These are phyloP conservation scores for Colletotrichum sp. DNA, from an alignment of 2,329 filamentous ascomycete species.

Conservation along the genomic window DNA sequence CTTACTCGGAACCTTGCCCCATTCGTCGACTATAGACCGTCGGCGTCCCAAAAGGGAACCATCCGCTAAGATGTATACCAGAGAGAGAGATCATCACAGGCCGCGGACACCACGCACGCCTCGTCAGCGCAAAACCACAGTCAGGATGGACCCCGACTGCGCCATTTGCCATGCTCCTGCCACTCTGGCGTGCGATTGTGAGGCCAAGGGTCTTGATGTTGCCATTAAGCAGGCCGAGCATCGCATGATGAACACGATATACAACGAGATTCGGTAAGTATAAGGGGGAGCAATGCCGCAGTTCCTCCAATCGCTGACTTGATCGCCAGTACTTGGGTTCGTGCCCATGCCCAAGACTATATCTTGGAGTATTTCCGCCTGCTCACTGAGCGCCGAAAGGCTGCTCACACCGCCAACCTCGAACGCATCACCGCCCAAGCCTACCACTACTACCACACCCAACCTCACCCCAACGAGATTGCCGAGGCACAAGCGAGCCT, in stretches of 20 bases:
- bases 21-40: constrained; percentile 14
- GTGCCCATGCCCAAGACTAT: constrained; percentile 69
- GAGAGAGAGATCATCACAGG: constrained; percentile 35
- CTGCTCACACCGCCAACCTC: constrained; percentile 59
- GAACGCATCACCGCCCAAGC: constrained; percentile 61
- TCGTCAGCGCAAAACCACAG: constrained; percentile 47
- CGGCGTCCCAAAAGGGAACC: constrained; percentile 25
- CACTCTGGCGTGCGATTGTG: constrained; percentile 65
- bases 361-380: constrained; percentile 70
- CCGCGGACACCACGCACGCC: constrained; percentile 21
- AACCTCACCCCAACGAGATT: constrained; percentile 67
- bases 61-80: constrained; percentile 57
- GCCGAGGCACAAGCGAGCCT: constrained; percentile 68
- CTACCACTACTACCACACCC: constrained; percentile 61
- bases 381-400: constrained; percentile 66
- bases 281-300: neutral
- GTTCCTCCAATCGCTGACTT: constrained; percentile 24
- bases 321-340: constrained; percentile 62
- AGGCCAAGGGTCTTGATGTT: constrained; percentile 67
- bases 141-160: constrained; percentile 74
- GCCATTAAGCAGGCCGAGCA: constrained; percentile 68
- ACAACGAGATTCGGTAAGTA: constrained; percentile 67
- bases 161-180: constrained; percentile 70
- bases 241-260: constrained; percentile 67
- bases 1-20: neutral